Evolutionary conservation across 768 basidiomycete species (phyloP), one percentile per base, ranked within the genome.

Genomic region (Lactarius hengduanensis): DNA sequence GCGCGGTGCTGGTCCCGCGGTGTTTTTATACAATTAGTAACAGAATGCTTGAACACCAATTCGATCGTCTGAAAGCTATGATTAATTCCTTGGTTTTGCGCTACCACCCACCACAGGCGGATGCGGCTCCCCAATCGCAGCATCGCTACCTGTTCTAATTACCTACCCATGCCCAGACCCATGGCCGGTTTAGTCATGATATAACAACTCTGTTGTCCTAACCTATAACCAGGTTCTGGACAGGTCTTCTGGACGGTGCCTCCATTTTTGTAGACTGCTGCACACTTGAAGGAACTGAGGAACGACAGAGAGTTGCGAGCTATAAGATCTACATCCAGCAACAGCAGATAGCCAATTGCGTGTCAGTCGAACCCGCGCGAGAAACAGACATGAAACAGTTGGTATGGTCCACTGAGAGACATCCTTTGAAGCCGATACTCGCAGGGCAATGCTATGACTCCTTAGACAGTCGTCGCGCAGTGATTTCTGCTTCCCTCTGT

Each of bases 1-100:
- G 41, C 59, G 66, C 62, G 47, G 66, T 45, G 66, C 66, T 63
- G 66, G 66, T 53, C 66, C 36, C 53, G 66, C 62, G 20, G 30
- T 22, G 45, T 32, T 30, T 22, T 45, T 56, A 55, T 63, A 59
- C n/a, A 54, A 54, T 38, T 59, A 66, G 7, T 40, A 61, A 38
- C 53, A 57, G 9, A 45, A 20, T 57, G 38, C 58, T 34, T 30
- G 47, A 8, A 22, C 36, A 40, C 16, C 1, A 11, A 38, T 26
- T 47, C 2, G 22, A 38, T 57, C 20, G 18, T 47, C 30, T 30
- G 45, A 26, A 34, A 62, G 4, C 9, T 18, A 36, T 53, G 36
- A 38, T 36, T 50, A 38, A 10, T 47, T 54, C 16, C 15, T n/a
- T 30, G 6, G 34, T 15, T 1, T 26, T 30, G 8, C 22, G 22